Base-by-base conservation (phyloP, 306 rosid genomes). In the Fragaria nilgerrensis region DNA sequence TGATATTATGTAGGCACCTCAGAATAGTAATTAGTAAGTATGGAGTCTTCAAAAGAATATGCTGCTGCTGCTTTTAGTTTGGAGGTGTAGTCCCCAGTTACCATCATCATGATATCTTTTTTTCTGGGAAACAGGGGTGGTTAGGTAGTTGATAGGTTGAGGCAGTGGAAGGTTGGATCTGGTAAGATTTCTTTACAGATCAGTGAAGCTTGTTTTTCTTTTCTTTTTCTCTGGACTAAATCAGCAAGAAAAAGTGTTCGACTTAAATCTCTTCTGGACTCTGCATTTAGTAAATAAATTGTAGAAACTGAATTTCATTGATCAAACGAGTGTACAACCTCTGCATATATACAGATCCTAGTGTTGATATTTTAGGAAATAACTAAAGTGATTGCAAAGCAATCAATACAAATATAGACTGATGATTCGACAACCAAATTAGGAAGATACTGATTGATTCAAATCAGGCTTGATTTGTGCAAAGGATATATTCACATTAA, bases 1-100 rank as follows among this genome's bases (percentile, higher is more conserved):
- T 56, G 11, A 73, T 37, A 45, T 59, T 43, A 25, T 49, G 29
- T 39, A 74, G 43, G 58, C 39, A 74, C 78, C 58, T 19, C 27
- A 20, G 19, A 58, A 23, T 19, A 53, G 34, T 58, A 9, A 13
- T 37, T 37, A 39, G 36, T 34, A 72, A 72, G 9, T 16, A 7
- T 73, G 45, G 37, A 15, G 37, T 22, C 25, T 72, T 72, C 27
- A 9, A 13, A 19, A 53, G 76, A 73, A 36, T 5, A 48, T 56
- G 52, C 16, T 53, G 66, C 16, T 36, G 67, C 37, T 37, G 77
- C 49, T 7, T 55, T 22, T n/a, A n/a, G 67, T 37, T 73, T 15
- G 13, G 37, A 55, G 22, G 56, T 23, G 29, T 23, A 15, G 22
- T 69, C 17, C 5, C 34, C 75, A 20, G 27, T 44, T 61, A 59